These are phyloP conservation scores for Corymbia citriodora DNA, from an alignment of 441 rosid species.

Conservation along the genomic window DNA sequence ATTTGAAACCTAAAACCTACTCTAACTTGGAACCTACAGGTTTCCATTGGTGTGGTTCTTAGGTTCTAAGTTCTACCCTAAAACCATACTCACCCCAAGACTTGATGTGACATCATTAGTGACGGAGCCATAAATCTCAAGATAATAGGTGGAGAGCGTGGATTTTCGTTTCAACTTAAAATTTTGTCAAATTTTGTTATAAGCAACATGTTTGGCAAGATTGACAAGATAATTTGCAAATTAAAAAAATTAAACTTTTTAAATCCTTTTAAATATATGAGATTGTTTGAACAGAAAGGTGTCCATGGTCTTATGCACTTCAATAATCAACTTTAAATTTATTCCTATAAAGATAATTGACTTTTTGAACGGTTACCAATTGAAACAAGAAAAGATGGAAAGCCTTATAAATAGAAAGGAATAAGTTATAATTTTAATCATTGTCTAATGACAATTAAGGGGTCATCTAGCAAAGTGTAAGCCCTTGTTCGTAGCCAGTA, in stretches of 20 bases:
- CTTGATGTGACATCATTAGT: neutral
- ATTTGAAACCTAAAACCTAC: no score
- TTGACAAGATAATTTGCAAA: neutral
- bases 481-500: neutral
- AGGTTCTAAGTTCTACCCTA: no score
- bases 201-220: neutral
- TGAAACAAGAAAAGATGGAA: neutral
- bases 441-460: neutral
- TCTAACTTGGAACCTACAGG: no score
- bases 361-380: neutral
- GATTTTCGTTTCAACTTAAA: neutral
- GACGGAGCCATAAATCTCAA: neutral
- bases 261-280: neutral
- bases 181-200: neutral
- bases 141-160: neutral
- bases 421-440: neutral
- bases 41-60: no score
- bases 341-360: neutral
- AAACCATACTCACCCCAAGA: neutral
- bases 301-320: neutral
- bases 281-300: neutral
- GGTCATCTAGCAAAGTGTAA: neutral
- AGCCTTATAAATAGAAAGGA: neutral
- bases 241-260: neutral
- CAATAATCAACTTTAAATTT: neutral